Conservation (phyloP, 305 asterid genomes). For the Fraxinus ornus region DNA sequence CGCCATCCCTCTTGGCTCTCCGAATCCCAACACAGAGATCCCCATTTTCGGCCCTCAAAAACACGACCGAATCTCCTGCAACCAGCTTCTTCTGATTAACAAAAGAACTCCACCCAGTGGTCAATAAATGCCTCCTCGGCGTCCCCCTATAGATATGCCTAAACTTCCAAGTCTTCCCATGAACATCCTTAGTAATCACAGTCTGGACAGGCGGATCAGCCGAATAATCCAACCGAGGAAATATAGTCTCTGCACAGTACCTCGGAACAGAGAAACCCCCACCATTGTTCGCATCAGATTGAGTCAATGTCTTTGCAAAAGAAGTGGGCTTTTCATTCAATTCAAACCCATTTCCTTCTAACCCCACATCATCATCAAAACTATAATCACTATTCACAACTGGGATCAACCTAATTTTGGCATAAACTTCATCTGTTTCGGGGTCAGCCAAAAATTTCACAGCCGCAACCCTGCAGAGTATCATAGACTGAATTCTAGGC, state of each 20-base stretch:
- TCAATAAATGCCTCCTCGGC: conserved; percentile 68
- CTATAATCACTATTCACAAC: conserved; percentile 38
- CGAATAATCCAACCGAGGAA: conserved; percentile 56
- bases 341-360: conserved; percentile 32
- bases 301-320: conserved; percentile 63
- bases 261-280: conserved; percentile 80
- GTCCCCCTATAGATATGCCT: conserved; percentile 69
- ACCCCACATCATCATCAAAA: conserved; percentile 29
- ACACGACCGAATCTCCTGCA: conserved; percentile 70
- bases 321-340: conserved; percentile 39
- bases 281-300: conserved; percentile 68
- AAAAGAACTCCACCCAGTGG: conserved; percentile 71
- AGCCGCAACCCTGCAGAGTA: conserved; percentile 66
- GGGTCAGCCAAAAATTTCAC: conserved; percentile 68
- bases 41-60: conserved; percentile 53
- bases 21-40: conserved; percentile 68
- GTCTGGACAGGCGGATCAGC: conserved; percentile 73
- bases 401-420: conserved; percentile 52
- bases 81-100: conserved; percentile 66
- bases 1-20: conserved; percentile 49
- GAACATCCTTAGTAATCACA: conserved; percentile 57
- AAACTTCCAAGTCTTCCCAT: conserved; percentile 64
- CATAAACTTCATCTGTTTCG: conserved; percentile 67
- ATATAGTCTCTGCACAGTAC: conserved; percentile 73
- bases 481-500: conserved; percentile 59